Percentiles rank a stretch among this genome's conserved stretches.
Conservation (phyloP, 2,329 filamentous ascomycete species). For the Beauveria bassiana region DNA sequence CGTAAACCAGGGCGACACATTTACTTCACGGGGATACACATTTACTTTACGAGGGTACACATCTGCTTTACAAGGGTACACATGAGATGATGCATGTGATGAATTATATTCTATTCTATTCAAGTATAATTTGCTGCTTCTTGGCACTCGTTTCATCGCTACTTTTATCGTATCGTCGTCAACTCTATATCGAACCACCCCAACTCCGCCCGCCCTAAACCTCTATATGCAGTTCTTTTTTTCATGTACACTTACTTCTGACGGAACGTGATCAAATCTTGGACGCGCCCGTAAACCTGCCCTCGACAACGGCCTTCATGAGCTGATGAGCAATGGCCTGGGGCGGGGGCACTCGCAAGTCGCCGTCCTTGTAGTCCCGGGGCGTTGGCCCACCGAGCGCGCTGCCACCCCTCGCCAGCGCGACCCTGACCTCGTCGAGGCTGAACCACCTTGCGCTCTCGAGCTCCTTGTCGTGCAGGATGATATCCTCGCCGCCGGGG, state of each 20-base stretch:
- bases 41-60: not conserved
- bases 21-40: not conserved
- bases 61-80: no score
- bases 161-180: not conserved
- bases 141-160: not conserved
- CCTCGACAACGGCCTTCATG: slow-evolving; percentile 69
- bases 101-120: not conserved
- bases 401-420: slow-evolving; percentile 57
- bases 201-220: not conserved
- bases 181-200: not conserved
- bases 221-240: not conserved
- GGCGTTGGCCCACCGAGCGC: slow-evolving; percentile 57
- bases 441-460: slow-evolving; percentile 85
- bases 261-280: slow-evolving; percentile 38
- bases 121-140: not conserved
- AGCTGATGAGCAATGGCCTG: slow-evolving; percentile 92
- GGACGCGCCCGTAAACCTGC: slow-evolving; percentile 52
- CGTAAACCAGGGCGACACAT: not conserved
- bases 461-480: slow-evolving; percentile 83
- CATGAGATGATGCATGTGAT: not conserved
- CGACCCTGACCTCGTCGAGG: slow-evolving; percentile 71
- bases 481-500: slow-evolving; percentile 68
- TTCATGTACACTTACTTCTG: not conserved
- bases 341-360: slow-evolving; percentile 68
- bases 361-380: slow-evolving; percentile 65